phyloP scores from a whole-genome alignment of 2,329 filamentous ascomycete species.

The Aspergillus sergii region DNA sequence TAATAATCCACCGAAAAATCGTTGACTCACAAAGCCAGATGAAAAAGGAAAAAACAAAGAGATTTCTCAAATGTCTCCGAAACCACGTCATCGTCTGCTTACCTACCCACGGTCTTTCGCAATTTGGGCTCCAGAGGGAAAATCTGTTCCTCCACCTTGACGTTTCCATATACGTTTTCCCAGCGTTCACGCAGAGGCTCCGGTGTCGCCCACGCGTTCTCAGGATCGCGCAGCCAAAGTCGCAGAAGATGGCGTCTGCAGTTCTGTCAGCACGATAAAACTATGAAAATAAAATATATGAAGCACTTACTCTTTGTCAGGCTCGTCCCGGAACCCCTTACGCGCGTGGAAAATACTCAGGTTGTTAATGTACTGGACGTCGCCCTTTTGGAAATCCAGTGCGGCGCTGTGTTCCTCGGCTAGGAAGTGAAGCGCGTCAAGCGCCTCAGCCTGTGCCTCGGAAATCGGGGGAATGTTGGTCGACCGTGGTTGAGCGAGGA shows the following conservation, averaged over 20 bases:
- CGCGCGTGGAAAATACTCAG: slow-evolving; percentile 55
- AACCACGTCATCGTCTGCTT: neutral
- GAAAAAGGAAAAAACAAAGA: neutral
- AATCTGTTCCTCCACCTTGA: slow-evolving; percentile 42
- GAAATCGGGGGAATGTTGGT: slow-evolving; percentile 51
- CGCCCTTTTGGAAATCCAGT: slow-evolving; percentile 51
- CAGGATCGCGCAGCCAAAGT: slow-evolving; percentile 52
- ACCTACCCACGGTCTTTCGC: neutral
- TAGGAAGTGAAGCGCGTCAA: slow-evolving; percentile 55
- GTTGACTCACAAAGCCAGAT: neutral
- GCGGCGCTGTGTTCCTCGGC: slow-evolving; percentile 47
- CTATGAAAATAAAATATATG: neutral
- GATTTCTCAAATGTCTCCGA: neutral
- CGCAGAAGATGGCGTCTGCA: slow-evolving; percentile 48
- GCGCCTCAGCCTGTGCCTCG: slow-evolving; percentile 56
- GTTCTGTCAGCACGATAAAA: neutral
- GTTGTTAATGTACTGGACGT: slow-evolving; percentile 58
- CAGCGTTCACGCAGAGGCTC: slow-evolving; percentile 39
- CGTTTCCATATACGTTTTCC: slow-evolving; percentile 45
- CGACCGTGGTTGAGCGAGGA: slow-evolving; percentile 45
- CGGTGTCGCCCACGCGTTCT: slow-evolving; percentile 50
- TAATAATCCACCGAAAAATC: neutral
- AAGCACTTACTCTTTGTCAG: slow-evolving; percentile 40
- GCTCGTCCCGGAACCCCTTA: slow-evolving; percentile 47
- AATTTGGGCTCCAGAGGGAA: slow-evolving; percentile 44